Base-by-base conservation (phyloP, 257 asterid genomes). In the Penstemon davidsonii region DNA sequence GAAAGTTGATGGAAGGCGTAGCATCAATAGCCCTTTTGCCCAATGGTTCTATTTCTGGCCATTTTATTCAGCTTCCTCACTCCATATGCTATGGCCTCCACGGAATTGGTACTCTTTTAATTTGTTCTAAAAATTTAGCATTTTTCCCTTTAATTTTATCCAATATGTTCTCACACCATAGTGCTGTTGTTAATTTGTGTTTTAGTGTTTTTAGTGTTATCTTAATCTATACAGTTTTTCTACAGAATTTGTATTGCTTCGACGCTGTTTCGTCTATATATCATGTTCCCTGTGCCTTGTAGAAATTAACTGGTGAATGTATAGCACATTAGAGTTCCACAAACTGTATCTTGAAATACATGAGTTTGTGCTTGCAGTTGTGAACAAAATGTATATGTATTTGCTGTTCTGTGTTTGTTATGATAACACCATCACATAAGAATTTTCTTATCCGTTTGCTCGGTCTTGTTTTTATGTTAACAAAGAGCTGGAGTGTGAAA, bases 21-120 rank as follows among this genome's bases (percentile, higher is more conserved):
- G 97, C 96, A 36, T 94, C 99, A 51, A 75, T 94, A 66, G 99
- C 97, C 71, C 87, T 94, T 70, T 72, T 88, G 69, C 90, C 97
- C 10, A 70, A 66, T 69, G 99, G 99, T 36, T 88, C 96, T 53
- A 82, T 93, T 58, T 93, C 99, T 1, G 99, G 99, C 78, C 96
- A 91, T 86, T 94, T 94, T 77, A 76, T 94, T 75, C 96, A 85
- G 56, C 95, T 94, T 74, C 96, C 96, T 7, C 75, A 83, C 56
- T 85, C 94, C 74, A 77, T 80, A 46, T 90, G 99, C 74, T 91
- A 88, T 82, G 96, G 96, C 67, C 94, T 94, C 66, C 87, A 80
- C 67, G 99, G 96, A 73, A 84, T 80, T 65, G 97, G 99, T 93
- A 86, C 40, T 38, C 5, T 45, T 50, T 67, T 13, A 19, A 9